Evolutionary conservation across 1,139 yeast genomes (phyloP).

Genomic region (Candida sanyaensis): DNA sequence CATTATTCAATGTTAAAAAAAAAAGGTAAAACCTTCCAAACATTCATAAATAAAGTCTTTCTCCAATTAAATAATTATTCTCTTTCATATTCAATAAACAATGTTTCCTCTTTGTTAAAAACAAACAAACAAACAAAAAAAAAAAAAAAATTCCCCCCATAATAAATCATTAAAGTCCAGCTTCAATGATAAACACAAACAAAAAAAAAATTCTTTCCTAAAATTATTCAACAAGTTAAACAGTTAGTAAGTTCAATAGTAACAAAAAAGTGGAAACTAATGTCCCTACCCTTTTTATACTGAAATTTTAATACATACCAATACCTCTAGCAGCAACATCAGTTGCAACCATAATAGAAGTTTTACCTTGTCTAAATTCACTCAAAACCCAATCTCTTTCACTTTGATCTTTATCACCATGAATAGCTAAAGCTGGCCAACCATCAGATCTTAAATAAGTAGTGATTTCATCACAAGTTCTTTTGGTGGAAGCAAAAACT

Average conservation of each 20-base stretch:
- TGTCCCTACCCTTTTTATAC: too few relatives aligned
- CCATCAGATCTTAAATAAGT: constrained; percentile 92
- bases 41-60: not conserved
- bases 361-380: constrained; percentile 88
- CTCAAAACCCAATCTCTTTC: constrained; percentile 98
- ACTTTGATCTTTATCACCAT: constrained; percentile 96
- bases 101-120: not conserved
- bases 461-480: constrained; percentile 96
- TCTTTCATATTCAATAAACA: constrained; percentile 5
- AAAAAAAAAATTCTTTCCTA: constrained; percentile 1
- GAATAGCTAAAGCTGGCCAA: constrained; percentile 98
- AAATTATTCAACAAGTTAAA: constrained; percentile 1
- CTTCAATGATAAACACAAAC: not conserved
- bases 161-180: not conserved
- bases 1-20: not conserved
- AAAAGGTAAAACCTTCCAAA: not conserved
- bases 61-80: not conserved
- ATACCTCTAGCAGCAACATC: constrained; percentile 99
- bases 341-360: constrained; percentile 98
- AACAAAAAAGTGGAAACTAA: too few relatives aligned
- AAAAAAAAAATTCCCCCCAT: not conserved
- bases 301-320: constrained; percentile 66
- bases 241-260: constrained; percentile 8
- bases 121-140: too few relatives aligned
- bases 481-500: constrained; percentile 92